Evolutionary conservation across 768 basidiomycete species (phyloP), one percentile per base, ranked within the genome.

Genomic region (Lentinula aciculospora): DNA sequence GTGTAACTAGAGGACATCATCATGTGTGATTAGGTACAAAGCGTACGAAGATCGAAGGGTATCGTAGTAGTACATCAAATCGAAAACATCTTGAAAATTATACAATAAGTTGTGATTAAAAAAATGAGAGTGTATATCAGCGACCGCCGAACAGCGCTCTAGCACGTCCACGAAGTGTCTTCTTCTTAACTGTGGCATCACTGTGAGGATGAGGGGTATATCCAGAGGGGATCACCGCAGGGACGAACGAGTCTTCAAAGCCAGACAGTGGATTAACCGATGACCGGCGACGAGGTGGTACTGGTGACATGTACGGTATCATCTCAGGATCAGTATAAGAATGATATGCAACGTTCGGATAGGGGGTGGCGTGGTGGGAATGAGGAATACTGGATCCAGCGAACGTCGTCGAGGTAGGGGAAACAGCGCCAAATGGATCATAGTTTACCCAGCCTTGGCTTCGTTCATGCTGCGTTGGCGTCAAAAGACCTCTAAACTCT

Each of bases 401-500:
- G 27, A 29, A 45, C 15, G 23, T 58, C 15, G 56, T 46, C 25
- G 46, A 57, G 4, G 13, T 19, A 13, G 27, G 36, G 6, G 46
- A 49, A 27, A n/a, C n/a, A 17, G 25, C 39, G 10, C 17, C 45
- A 19, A 28, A 34, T 17, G 31, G 29, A 34, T 47, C 45, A 21
- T 44, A 23, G 23, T 5, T 44, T 9, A 44, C 42, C 42, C 42
- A 44, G 7, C 21, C 42, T 21, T 44, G 42, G 19, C 42, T 44
- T 44, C 7, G 19, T 23, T 44, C 42, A 7, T 44, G 42, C 21
- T 44, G 42, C 19, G 28, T 40, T 6, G 57, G 21, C 3, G 46
- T 8, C 17, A 80, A 71, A 40, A 80, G 71, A 44, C 74, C 76
- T 23, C 71, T 62, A 46, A 73, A 79, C 61, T 80, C 78, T 67